A percentile compares a stretch with the other conserved stretches of the same genome.
Evolutionary conservation across 345 rosid species (phyloP).

Genomic region (Atalantia buxifolia): DNA sequence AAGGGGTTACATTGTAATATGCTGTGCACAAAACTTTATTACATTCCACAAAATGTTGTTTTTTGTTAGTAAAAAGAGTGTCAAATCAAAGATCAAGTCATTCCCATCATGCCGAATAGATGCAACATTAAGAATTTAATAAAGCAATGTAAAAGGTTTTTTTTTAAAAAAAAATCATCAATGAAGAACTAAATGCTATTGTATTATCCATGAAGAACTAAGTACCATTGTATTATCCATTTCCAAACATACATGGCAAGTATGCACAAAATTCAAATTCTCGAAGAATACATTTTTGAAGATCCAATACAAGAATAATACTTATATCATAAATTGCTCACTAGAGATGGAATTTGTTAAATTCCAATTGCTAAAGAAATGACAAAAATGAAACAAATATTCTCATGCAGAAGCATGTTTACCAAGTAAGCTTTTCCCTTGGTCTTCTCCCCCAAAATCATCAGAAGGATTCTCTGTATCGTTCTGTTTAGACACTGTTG

Average conservation of each 20-base stretch:
- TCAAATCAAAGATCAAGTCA: not conserved
- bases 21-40: not conserved
- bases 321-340: not conserved
- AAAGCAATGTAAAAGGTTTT: not conserved
- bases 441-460: conserved; percentile 36
- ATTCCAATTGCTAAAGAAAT: conserved; percentile 5
- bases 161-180: not conserved
- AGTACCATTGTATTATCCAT: not conserved
- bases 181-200: no score
- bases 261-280: not conserved
- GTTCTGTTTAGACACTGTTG: conserved; percentile 30
- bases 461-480: conserved; percentile 29
- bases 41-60: not conserved
- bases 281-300: not conserved
- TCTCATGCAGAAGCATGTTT: conserved; percentile 45
- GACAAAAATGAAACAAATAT: conserved; percentile 9
- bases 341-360: conserved; percentile 9
- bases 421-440: conserved; percentile 37
- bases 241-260: not conserved
- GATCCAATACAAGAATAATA: not conserved
- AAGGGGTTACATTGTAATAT: not conserved
- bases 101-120: not conserved
- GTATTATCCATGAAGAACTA: not conserved
- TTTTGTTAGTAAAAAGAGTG: not conserved
- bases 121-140: not conserved